These are phyloP conservation scores for Kodamaea anthophila DNA, from an alignment of 1,139 yeast genomes.

Conservation along the genomic window DNA sequence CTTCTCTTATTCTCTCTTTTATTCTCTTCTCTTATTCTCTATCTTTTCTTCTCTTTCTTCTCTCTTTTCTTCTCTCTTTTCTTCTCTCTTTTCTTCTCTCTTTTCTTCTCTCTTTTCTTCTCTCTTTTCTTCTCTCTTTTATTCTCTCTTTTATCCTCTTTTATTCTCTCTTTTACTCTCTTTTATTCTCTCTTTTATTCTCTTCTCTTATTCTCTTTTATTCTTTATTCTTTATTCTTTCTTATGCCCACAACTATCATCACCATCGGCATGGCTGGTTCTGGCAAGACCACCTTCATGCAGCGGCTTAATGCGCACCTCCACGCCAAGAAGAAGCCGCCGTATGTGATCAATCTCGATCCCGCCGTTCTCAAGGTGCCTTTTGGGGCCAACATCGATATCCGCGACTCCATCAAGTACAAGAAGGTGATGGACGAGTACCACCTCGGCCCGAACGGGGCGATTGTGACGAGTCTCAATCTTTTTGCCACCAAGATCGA, in stretches of 20 bases:
- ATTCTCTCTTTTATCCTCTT: too few relatives aligned
- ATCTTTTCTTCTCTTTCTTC: too few relatives aligned
- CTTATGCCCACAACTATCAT: constrained; percentile 53
- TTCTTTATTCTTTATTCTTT: too few relatives aligned
- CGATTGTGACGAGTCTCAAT: constrained; percentile 91
- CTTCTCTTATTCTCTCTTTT: too few relatives aligned
- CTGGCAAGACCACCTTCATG: constrained; percentile 97
- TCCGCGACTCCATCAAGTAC: constrained; percentile 92
- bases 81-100: too few relatives aligned
- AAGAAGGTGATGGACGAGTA: constrained; percentile 92
- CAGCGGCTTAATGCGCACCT: constrained; percentile 88
- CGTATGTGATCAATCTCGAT: constrained; percentile 88
- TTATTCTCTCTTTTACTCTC: too few relatives aligned
- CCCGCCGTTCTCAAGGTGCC: constrained; percentile 95
- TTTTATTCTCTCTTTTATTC: too few relatives aligned
- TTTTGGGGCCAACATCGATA: constrained; percentile 90
- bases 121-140: too few relatives aligned
- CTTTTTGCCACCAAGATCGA: constrained; percentile 92
- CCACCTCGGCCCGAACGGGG: constrained; percentile 95
- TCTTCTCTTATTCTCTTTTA: too few relatives aligned
- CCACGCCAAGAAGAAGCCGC: constrained; percentile 65
- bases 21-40: too few relatives aligned
- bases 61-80: too few relatives aligned
- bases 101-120: too few relatives aligned
- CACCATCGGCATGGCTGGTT: constrained; percentile 96